Evolutionary conservation across 768 basidiomycete species (phyloP).

Genomic region (Pulveroboletus frians): DNA sequence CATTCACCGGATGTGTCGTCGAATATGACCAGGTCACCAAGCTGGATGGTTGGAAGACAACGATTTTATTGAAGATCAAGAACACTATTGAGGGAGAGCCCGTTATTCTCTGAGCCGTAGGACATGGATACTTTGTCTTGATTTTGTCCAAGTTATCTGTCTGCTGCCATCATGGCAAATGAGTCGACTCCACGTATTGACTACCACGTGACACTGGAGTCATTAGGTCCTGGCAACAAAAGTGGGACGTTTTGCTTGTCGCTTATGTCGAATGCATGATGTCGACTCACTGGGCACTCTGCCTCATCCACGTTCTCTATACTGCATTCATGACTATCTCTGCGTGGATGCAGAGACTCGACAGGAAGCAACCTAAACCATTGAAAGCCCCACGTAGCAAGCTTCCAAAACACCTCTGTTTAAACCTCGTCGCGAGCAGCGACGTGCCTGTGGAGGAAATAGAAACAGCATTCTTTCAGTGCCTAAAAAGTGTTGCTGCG

Average conservation of each 20-base stretch:
- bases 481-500: conserved; percentile 44
- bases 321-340: conserved; percentile 37
- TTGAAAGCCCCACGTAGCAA: conserved; percentile 50
- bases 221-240: not conserved
- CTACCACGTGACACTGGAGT: conserved; percentile 19
- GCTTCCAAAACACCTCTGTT: conserved; percentile 60
- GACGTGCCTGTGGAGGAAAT: conserved; percentile 31
- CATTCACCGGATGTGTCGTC: conserved; percentile 78
- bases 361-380: conserved; percentile 39
- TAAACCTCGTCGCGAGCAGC: conserved; percentile 52
- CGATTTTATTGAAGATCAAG: conserved; percentile 87
- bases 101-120: conserved; percentile 23
- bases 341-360: conserved; percentile 38
- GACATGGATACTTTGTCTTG: not conserved
- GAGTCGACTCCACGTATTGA: conserved; percentile 16
- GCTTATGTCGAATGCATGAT: conserved; percentile 22
- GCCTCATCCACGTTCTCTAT: conserved; percentile 56
- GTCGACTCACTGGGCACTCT: conserved; percentile 45
- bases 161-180: not conserved
- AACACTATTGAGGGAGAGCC: conserved; percentile 62
- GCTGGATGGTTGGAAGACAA: conserved; percentile 96
- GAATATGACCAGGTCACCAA: conserved; percentile 91
- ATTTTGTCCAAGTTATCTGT: not conserved
- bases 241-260: not conserved
- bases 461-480: conserved; percentile 45